Conservation (phyloP, 805 yeast species). For the Pichia paraexigua region DNA sequence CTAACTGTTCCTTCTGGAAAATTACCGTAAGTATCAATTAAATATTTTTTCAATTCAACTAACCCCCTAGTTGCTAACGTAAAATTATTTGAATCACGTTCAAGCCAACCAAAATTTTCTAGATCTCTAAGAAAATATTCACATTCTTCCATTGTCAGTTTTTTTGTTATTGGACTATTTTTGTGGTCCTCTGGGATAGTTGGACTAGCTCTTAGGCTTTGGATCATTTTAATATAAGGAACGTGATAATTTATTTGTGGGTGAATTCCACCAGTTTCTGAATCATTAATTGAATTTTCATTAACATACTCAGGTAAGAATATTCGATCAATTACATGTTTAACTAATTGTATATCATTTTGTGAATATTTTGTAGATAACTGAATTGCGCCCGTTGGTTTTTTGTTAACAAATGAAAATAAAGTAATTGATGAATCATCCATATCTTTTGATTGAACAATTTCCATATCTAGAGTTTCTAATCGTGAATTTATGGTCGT, state of each 20-base stretch:
- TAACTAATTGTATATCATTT: slow-evolving; percentile 38
- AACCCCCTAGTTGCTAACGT: slow-evolving; percentile 34
- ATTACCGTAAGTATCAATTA: slow-evolving; percentile 38
- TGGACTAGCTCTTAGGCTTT: slow-evolving; percentile 6
- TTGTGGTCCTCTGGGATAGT: slow-evolving; percentile 16
- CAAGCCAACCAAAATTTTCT: slow-evolving; percentile 49
- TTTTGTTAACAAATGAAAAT: slow-evolving; percentile 35
- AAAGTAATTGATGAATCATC: slow-evolving; percentile 24
- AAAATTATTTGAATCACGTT: slow-evolving; percentile 28
- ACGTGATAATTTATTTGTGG: slow-evolving; percentile 6
- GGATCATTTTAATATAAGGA: slow-evolving; percentile 9
- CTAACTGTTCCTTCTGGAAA: slow-evolving; percentile 30
- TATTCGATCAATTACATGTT: slow-evolving; percentile 34
- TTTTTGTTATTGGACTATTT: slow-evolving; percentile 30
- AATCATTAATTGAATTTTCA: neutral
- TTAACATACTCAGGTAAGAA: slow-evolving; percentile 19
- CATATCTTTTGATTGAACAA: slow-evolving; percentile 27
- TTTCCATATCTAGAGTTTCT: slow-evolving; percentile 33
- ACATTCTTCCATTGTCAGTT: slow-evolving; percentile 23
- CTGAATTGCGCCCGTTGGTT: slow-evolving; percentile 31
- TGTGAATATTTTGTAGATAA: slow-evolving; percentile 29
- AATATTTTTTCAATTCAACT: slow-evolving; percentile 39
- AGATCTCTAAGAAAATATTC: slow-evolving; percentile 32
- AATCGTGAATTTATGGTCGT: slow-evolving; percentile 24
- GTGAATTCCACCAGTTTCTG: neutral